Base-by-base conservation (phyloP, 371 early-diverging fungal genomes). In the Mortierella sp. region DNA sequence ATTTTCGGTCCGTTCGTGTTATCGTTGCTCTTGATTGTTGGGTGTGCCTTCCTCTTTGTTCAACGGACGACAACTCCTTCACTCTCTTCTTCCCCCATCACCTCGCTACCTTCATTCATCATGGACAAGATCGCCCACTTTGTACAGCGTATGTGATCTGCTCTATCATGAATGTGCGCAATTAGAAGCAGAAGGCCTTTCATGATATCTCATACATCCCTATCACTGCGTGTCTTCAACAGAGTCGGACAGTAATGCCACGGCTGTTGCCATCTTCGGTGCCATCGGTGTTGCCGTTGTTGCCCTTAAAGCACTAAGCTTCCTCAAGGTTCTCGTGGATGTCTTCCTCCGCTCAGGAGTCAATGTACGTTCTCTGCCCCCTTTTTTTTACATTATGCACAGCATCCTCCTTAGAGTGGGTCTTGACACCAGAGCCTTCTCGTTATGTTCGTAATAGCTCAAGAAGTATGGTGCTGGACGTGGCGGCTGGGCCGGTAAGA, bases 401-500 rank as follows among this genome's bases (percentile, higher is more conserved):
- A 34, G 10, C 34, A 10, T 10, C 34, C 34, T 10, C n/a, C n/a
- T n/a, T n/a, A n/a, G n/a, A 10, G 10, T 34, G 34, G 34, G 7
- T 34, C 34, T 34, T 34, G 34, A 34, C 34, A 34, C 34, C 10
- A 34, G 10, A 34, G 34, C 34, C 4, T 34, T 34, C 34, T 10
- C 34, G 10, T 10, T 4, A 34, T n/a, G n/a, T 34, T 34, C 34
- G 10, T 34, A n/a, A 31, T 83, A 89, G 90, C 84, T 96, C 60
- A 84, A 87, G 61, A 87, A 87, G 61, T 94, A 92, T 79, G 95
- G 94, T 34, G 94, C 94, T 49, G 91, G 90, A 26, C 80, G 84
- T 56, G 94, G 93, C 30, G 84, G 89, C 43, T 97, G 94, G 94
- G 96, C 96, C 57, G 88, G 92, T 92, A 86, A 73, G 83, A 47